A percentile compares a stretch with the other conserved stretches of the same genome.
Evolutionary conservation across 345 rosid species (phyloP).

Genomic region (Populus simonii): DNA sequence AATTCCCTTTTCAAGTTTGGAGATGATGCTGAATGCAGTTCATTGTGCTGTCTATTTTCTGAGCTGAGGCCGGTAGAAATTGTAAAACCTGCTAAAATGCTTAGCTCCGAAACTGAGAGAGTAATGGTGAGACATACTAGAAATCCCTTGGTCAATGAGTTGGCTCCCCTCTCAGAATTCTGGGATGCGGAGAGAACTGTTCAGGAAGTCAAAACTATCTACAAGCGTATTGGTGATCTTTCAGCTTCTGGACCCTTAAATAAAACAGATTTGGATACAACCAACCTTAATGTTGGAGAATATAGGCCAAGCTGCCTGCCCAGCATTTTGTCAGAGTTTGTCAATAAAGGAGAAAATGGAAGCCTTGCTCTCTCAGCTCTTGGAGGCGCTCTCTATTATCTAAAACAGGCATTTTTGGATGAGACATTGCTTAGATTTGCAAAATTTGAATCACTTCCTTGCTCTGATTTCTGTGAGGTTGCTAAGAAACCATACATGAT

Average conservation of each 20-base stretch:
- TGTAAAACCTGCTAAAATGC: constrained; percentile 67
- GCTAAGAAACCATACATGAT: constrained; percentile 72
- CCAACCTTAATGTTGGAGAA: constrained; percentile 25
- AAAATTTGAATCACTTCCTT: constrained; percentile 76
- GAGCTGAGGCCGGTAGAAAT: constrained; percentile 94
- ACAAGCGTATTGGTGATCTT: constrained; percentile 39
- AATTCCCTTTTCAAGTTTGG: constrained; percentile 50
- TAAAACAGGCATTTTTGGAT: constrained; percentile 82
- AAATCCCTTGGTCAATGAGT: constrained; percentile 76
- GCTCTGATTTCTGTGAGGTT: constrained; percentile 49
- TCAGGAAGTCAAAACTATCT: constrained; percentile 51
- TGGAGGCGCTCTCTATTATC: constrained; percentile 89
- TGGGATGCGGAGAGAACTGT: constrained; percentile 89
- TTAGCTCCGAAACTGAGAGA: constrained; percentile 75
- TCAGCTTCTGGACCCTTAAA: constrained; percentile 35
- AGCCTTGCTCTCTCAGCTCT: constrained; percentile 86
- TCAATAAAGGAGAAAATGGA: constrained; percentile 49
- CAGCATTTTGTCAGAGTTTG: constrained; percentile 48
- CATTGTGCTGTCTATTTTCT: constrained; percentile 67
- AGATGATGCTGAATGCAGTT: constrained; percentile 83
- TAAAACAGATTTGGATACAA: constrained; percentile 29
- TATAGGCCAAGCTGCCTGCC: constrained; percentile 48
- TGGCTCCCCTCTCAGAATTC: constrained; percentile 70
- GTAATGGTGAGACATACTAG: constrained; percentile 77
- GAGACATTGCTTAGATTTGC: constrained; percentile 90